Evolutionary conservation across 257 asterid species (phyloP).

Genomic region (Eucommia ulmoides): DNA sequence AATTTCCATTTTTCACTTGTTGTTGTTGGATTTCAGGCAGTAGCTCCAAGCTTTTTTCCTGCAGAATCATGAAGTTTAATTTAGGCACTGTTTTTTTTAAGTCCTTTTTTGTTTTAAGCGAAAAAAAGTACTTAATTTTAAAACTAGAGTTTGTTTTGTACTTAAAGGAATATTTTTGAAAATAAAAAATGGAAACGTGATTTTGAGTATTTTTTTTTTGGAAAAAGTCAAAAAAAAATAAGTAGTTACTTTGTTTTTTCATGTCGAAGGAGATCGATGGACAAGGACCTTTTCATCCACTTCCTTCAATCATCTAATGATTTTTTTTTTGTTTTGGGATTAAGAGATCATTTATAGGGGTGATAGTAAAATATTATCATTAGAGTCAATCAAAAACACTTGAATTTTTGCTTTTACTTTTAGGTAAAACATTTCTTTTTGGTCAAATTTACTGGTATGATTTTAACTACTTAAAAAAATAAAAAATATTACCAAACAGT

Average conservation of each 20-base stretch:
- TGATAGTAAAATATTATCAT: too few species aligned
- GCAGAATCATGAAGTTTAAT: slow-evolving; percentile 9
- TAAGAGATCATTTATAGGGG: too few species aligned
- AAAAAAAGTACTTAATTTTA: background rate
- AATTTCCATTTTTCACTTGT: slow-evolving; percentile 50
- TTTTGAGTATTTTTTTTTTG: background rate
- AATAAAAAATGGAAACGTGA: background rate
- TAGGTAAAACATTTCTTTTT: too few species aligned
- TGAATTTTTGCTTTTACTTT: too few species aligned
- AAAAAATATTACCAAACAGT: too few species aligned
- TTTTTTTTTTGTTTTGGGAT: too few species aligned
- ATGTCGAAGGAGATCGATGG: too few species aligned
- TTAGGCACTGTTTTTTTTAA: background rate
- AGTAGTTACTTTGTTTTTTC: background rate
- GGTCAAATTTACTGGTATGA: too few species aligned
- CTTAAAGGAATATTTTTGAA: background rate
- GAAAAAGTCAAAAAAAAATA: background rate
- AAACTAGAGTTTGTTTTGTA: background rate
- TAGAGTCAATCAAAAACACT: too few species aligned
- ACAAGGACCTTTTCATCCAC: too few species aligned
- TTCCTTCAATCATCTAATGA: too few species aligned
- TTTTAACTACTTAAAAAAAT: too few species aligned
- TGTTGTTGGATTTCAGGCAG: slow-evolving; percentile 65
- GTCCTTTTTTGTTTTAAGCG: background rate
- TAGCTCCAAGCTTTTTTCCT: slow-evolving; percentile 70